Evolutionary conservation across 1,139 yeast species (phyloP).

Genomic region (Debaryomycetaceae sp.): DNA sequence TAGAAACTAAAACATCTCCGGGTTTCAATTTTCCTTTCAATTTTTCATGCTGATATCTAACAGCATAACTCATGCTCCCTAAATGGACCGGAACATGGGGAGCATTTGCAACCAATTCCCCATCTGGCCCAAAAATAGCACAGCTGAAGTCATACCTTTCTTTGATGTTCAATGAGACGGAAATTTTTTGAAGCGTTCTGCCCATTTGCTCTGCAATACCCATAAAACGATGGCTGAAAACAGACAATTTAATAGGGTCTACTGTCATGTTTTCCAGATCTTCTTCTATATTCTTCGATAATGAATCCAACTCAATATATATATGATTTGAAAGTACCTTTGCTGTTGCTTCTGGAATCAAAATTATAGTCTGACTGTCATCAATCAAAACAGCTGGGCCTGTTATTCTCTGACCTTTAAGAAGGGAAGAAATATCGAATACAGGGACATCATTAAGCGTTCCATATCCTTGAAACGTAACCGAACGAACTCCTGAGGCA

Average conservation of each 20-base stretch:
- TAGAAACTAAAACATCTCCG: conserved; percentile 63
- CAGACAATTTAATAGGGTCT: conserved; percentile 61
- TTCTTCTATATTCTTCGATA: conserved; percentile 13
- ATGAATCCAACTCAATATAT: conserved; percentile 19
- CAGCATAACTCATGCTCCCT: conserved; percentile 71
- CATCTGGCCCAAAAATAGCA: conserved; percentile 53
- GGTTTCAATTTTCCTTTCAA: conserved; percentile 52
- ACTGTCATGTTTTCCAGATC: conserved; percentile 19
- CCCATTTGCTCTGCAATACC: conserved; percentile 80
- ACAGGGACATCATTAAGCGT: conserved; percentile 18
- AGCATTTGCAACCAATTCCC: conserved; percentile 68
- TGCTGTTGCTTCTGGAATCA: conserved; percentile 61
- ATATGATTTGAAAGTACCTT: conserved; percentile 47
- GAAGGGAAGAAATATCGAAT: conserved; percentile 43
- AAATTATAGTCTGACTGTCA: conserved; percentile 77
- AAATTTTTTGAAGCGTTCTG: conserved; percentile 59
- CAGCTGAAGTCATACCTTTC: conserved; percentile 74
- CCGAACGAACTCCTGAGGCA: conserved; percentile 30
- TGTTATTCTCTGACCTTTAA: conserved; percentile 42
- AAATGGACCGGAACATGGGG: conserved; percentile 75
- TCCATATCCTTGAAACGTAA: conserved; percentile 32
- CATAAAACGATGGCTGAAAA: conserved; percentile 71
- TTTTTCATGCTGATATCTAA: conserved; percentile 48
- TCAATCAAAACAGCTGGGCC: conserved; percentile 85
- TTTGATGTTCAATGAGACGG: conserved; percentile 62